Evolutionary conservation across 1,284 basidiomycete genomes (phyloP).

Genomic region (Malassezia equina): DNA sequence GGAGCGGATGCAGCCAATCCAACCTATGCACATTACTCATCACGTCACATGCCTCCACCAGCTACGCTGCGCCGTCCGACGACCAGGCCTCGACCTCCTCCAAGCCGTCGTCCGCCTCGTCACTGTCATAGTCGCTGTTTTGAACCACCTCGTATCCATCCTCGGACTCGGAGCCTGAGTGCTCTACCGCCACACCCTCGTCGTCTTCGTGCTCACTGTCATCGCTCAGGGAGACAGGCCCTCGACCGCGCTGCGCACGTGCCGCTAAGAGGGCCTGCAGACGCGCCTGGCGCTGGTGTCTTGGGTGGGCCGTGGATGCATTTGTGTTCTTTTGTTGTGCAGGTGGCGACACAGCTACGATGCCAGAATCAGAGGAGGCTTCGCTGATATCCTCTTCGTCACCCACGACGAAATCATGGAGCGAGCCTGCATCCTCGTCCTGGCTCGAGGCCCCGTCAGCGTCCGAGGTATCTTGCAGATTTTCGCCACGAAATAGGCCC

Average conservation of each 20-base stretch:
- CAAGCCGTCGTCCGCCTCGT: neutral
- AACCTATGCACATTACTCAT: neutral
- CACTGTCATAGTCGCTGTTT: neutral
- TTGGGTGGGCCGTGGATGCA: neutral
- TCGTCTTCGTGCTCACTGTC: neutral
- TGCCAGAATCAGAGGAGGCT: constrained; percentile 11
- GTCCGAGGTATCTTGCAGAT: constrained; percentile 7
- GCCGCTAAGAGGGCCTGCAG: constrained; percentile 5
- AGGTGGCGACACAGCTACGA: constrained; percentile 6
- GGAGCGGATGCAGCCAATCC: neutral
- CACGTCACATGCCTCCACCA: neutral
- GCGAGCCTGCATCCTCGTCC: constrained; percentile 17
- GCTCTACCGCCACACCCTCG: neutral
- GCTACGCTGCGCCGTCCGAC: neutral
- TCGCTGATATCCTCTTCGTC: constrained; percentile 3
- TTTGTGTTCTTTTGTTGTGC: neutral
- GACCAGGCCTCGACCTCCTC: neutral
- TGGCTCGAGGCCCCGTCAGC: neutral
- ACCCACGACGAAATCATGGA: constrained; percentile 15
- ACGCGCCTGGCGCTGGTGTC: neutral
- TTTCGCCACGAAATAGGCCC: neutral
- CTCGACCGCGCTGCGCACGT: neutral
- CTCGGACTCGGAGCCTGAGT: neutral
- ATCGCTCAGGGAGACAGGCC: neutral
- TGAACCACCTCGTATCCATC: neutral